These are phyloP conservation scores for Melocanna baccifera DNA, from an alignment of 176 grass and related monocot genomes.

Conservation along the genomic window DNA sequence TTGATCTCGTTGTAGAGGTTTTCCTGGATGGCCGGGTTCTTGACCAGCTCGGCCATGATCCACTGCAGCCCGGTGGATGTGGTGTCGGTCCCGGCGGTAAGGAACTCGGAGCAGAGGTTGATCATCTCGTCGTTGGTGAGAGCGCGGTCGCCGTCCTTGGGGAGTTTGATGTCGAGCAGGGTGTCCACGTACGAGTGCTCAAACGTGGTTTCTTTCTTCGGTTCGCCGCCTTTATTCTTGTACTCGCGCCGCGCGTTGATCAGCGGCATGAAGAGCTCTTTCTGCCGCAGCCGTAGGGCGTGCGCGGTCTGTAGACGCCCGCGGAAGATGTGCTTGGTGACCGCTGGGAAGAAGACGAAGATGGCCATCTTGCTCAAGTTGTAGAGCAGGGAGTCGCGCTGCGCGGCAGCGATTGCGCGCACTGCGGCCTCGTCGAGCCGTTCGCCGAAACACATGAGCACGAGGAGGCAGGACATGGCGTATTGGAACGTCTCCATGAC, in stretches of 20 bases:
- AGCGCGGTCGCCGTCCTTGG: constrained; percentile 28
- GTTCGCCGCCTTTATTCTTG: not conserved
- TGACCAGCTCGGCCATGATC: constrained; percentile 87
- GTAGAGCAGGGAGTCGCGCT: constrained; percentile 34
- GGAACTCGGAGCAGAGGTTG: constrained; percentile 55
- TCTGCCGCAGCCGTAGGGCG: not conserved
- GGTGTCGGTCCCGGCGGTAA: constrained; percentile 70
- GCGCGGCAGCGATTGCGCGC: constrained; percentile 17
- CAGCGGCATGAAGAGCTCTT: constrained; percentile 34
- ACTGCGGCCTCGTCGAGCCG: constrained; percentile 48
- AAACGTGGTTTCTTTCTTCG: constrained; percentile 8
- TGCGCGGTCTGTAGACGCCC: constrained; percentile 7
- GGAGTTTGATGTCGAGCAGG: constrained; percentile 57
- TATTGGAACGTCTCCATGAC: constrained; percentile 49
- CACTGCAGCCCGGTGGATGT: constrained; percentile 60
- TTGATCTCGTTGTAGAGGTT: constrained; percentile 51
- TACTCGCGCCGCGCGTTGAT: constrained; percentile 46
- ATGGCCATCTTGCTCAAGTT: not conserved
- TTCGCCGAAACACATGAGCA: constrained; percentile 75
- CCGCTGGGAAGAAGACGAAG: constrained; percentile 35
- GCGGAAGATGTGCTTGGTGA: constrained; percentile 46
- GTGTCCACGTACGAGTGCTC: constrained; percentile 69
- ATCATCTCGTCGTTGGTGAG: constrained; percentile 51
- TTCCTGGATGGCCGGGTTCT: constrained; percentile 42
- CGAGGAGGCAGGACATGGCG: constrained; percentile 63